Percentiles rank a stretch among this genome's conserved stretches.
Conservation (phyloP, 371 early-diverging fungal genomes). For the Cokeromyces recurvatus region DNA sequence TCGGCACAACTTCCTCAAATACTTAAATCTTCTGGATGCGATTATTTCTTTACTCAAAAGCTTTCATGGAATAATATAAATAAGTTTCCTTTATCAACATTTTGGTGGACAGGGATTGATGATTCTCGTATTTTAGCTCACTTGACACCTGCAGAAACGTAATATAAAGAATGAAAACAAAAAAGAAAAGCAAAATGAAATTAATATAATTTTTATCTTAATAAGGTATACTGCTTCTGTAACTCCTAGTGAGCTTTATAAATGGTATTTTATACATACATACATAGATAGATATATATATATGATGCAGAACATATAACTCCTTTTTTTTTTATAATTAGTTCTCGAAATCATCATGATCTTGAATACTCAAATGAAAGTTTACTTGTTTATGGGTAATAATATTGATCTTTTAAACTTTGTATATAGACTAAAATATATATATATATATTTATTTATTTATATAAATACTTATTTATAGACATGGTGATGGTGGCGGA, state of each 20-base stretch:
- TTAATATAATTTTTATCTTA: neutral
- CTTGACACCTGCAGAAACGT: conserved; percentile 82
- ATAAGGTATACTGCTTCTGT: conserved; percentile 35
- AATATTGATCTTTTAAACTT: too few species aligned
- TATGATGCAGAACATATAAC: neutral
- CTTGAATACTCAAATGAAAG: conserved; percentile 38
- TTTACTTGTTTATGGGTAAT: conserved; percentile 41
- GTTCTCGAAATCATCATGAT: conserved; percentile 39
- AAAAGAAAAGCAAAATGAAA: neutral
- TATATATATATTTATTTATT: neutral
- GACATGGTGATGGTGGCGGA: conserved; percentile 96
- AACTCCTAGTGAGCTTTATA: conserved; percentile 30
- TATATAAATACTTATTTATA: conserved; percentile 3
- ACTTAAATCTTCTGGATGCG: conserved; percentile 68
- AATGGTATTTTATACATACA: conserved; percentile 29
- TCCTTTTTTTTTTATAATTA: conserved; percentile 7
- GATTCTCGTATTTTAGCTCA: conserved; percentile 75
- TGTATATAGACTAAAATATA: too few species aligned
- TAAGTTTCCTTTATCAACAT: conserved; percentile 94
- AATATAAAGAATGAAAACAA: neutral
- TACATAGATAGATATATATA: neutral
- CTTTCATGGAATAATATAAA: conserved; percentile 98
- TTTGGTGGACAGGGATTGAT: conserved; percentile 80
- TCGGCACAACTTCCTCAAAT: conserved; percentile 86
- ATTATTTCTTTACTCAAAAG: conserved; percentile 98